Percentiles rank a stretch among this genome's conserved stretches.
phyloP scores from a whole-genome alignment of 148 eudicot species.

The Salicornia ramosissima region DNA sequence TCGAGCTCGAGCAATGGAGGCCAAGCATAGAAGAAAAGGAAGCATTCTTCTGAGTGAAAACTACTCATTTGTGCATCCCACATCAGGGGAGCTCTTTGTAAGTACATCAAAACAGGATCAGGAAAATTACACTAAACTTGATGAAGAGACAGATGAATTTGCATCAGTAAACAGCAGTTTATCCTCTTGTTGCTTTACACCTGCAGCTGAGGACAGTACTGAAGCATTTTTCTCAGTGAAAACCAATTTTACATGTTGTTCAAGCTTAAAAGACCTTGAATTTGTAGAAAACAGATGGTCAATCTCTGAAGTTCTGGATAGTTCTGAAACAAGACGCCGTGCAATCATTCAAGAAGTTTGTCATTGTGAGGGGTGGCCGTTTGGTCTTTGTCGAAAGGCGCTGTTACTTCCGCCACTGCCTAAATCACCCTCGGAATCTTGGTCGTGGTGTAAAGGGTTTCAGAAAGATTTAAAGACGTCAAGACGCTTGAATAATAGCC shows the following conservation, averaged over 20 bases:
- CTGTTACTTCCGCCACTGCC: constrained; percentile 88
- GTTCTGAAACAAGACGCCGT: constrained; percentile 30
- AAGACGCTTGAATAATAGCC: constrained; percentile 18
- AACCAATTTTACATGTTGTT: constrained; percentile 41
- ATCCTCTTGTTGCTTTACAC: constrained; percentile 44
- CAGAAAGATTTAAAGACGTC: constrained; percentile 15
- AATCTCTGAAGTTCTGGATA: constrained; percentile 25
- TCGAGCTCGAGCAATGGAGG: constrained; percentile 60
- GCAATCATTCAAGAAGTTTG: constrained; percentile 53
- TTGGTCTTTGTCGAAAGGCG: constrained; percentile 70
- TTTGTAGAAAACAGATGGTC: constrained; percentile 18
- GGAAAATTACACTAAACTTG: constrained; percentile 18
- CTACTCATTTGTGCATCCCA: constrained; percentile 41
- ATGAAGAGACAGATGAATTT: constrained; percentile 51
- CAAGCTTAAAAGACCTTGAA: constrained; percentile 44
- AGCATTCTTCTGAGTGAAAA: constrained; percentile 26
- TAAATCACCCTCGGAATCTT: constrained; percentile 79
- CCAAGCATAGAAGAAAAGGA: constrained; percentile 45
- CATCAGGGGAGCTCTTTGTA: constrained; percentile 33
- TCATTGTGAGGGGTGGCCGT: constrained; percentile 91
- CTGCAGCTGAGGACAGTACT: constrained; percentile 29
- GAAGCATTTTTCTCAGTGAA: constrained; percentile 59
- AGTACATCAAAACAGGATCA: constrained; percentile 15
- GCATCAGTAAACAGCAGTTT: constrained; percentile 47
- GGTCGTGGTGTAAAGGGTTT: constrained; percentile 68